Percentiles rank a stretch among this genome's conserved stretches.
These are phyloP conservation scores for Solanum microdontum DNA, from an alignment of 257 asterid genomes.

Conservation along the genomic window DNA sequence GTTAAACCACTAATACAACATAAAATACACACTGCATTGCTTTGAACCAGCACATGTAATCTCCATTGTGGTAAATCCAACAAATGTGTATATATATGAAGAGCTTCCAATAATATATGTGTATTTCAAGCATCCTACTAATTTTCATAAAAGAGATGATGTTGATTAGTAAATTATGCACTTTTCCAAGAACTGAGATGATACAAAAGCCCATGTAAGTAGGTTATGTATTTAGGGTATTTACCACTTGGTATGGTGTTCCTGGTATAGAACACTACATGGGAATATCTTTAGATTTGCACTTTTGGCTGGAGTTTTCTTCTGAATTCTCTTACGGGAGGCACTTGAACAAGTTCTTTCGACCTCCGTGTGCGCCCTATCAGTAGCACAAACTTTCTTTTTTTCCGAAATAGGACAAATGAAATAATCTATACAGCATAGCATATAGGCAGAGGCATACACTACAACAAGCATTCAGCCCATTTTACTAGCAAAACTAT, in stretches of 20 bases:
- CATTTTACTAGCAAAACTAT: background rate
- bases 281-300: slow-evolving; percentile 55
- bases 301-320: slow-evolving; percentile 29
- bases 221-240: background rate
- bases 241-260: slow-evolving; percentile 77
- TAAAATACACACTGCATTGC: background rate
- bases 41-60: background rate
- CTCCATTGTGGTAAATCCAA: background rate
- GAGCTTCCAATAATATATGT: background rate
- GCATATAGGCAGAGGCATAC: background rate
- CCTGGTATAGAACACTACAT: slow-evolving; percentile 80
- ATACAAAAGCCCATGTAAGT: background rate
- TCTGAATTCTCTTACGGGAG: slow-evolving; percentile 13
- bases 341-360: slow-evolving; percentile 16
- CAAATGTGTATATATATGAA: background rate
- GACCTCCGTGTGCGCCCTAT: slow-evolving; percentile 16
- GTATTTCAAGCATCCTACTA: background rate
- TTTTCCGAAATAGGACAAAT: slow-evolving; percentile 29
- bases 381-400: slow-evolving; percentile 16
- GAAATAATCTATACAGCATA: slow-evolving; percentile 47
- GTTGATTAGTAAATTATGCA: background rate
- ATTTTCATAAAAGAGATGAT: background rate
- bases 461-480: background rate
- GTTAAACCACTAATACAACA: background rate
- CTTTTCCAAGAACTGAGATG: background rate